Base-by-base conservation (phyloP, 768 basidiomycete species). In the Boletus sp. region DNA sequence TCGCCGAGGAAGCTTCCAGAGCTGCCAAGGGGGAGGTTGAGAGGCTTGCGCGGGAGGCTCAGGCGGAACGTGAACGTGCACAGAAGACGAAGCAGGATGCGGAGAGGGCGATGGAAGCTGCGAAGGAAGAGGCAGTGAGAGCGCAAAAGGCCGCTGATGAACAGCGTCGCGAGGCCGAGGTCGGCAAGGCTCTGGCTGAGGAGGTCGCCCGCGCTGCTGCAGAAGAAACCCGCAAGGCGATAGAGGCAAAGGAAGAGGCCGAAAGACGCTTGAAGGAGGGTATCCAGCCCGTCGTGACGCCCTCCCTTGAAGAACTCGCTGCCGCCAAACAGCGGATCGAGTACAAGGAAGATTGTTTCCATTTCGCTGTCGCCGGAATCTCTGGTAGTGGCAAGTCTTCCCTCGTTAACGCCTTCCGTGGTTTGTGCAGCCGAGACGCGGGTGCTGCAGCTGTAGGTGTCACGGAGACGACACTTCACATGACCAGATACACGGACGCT, bases 321-420 rank as follows among this genome's bases (percentile, higher is more conserved):
- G 57, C 49, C 0, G 50, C 65, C 15, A 68, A 69, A 37, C n/a
- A 18, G 20, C 53, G 49, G 7, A 17, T 64, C 28, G 58, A 67
- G 42, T 68, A 69, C 39, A 49, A 35, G 14, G 67, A 74, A 4
- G 66, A 65, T 9, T 35, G 58, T 17, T 68, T 69, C 49, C 73
- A 75, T 45, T 64, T 75, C 35, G 74, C 72, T 10, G 46, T 75
- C 30, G 71, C 71, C 4, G 74, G 74, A 3, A n/a, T 67, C 8
- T 63, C 71, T 6, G 75, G 73, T 7, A 69, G 70, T 35, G 74
- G 73, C 12, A 75, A 75, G 59, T 72, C 74, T 7, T 73, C 74
- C 17, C 59, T 74, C 17, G 67, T 75, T 42, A 75, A 75, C 30
- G 69, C 74, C 3, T 64, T 75, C 28, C 69, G 74, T 2, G 74